These are phyloP conservation scores for Megacollybia marginata DNA, from an alignment of 768 basidiomycete species.

Conservation along the genomic window DNA sequence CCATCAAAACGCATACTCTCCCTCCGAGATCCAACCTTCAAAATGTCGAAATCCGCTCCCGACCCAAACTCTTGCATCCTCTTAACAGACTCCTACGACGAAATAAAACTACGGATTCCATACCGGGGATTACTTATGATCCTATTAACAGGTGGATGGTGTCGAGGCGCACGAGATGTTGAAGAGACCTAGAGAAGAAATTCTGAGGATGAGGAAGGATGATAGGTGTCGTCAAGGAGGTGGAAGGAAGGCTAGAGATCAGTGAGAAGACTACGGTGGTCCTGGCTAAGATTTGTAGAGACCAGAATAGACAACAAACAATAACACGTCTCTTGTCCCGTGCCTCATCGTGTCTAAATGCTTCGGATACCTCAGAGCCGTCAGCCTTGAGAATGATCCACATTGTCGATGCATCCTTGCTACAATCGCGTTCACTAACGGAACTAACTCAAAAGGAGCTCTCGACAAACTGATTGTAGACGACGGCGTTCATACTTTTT, in stretches of 20 bases:
- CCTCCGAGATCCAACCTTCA: constrained; percentile 76
- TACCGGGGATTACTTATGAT: constrained; percentile 69
- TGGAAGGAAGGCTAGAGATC: constrained; percentile 46
- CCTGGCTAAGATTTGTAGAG: constrained; percentile 26
- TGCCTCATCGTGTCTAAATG: too few relatives aligned
- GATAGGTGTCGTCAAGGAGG: constrained; percentile 58
- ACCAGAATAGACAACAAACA: too few relatives aligned
- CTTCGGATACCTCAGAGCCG: too few relatives aligned
- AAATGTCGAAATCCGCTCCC: constrained; percentile 94
- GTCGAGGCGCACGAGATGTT: constrained; percentile 60
- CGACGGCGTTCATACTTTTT: too few relatives aligned
- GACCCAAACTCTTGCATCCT: constrained; percentile 76
- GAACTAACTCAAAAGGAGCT: too few relatives aligned
- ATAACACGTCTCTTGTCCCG: too few relatives aligned
- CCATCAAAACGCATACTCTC: constrained; percentile 78
- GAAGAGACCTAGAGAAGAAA: constrained; percentile 61
- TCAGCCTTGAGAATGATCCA: too few relatives aligned
- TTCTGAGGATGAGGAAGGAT: constrained; percentile 55
- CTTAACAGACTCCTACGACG: constrained; percentile 61
- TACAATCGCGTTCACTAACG: too few relatives aligned
- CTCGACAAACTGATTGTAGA: too few relatives aligned
- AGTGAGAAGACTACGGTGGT: constrained; percentile 64
- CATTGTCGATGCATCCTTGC: too few relatives aligned
- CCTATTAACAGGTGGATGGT: constrained; percentile 56
- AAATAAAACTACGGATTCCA: constrained; percentile 79